These are phyloP conservation scores for Cystoisospora suis DNA, from an alignment of 169 alveolate species.

Conservation along the genomic window DNA sequence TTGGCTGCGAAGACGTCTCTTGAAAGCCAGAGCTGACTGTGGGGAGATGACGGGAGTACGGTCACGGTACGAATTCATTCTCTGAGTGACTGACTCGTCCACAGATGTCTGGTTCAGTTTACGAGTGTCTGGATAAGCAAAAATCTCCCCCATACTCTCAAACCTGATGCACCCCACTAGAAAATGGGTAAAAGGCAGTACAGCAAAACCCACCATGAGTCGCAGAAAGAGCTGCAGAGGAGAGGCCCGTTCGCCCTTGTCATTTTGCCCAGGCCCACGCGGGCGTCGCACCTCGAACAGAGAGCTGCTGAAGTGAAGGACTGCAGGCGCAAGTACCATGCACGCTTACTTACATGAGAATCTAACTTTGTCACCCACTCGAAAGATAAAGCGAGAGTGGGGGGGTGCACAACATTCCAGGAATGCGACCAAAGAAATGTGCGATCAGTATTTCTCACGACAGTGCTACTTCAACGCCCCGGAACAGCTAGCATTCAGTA, in stretches of 20 bases:
- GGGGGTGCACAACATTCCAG: not conserved
- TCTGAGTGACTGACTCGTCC: too few relatives aligned
- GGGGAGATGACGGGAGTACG: too few relatives aligned
- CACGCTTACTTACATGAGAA: too few relatives aligned
- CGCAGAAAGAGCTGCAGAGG: conserved; percentile 10
- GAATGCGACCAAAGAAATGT: not conserved
- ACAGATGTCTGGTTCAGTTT: too few relatives aligned
- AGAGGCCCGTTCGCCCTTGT: not conserved
- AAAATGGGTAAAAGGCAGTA: not conserved
- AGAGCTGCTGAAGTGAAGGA: conserved; percentile 16
- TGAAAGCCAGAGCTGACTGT: too few relatives aligned
- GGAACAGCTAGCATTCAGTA: not conserved
- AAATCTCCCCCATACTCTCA: too few relatives aligned
- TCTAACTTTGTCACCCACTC: too few relatives aligned
- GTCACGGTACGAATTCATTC: too few relatives aligned
- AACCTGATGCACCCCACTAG: too few relatives aligned
- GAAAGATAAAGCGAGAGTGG: not conserved
- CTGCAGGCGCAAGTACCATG: too few relatives aligned
- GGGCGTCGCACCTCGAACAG: conserved; percentile 22
- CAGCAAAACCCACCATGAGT: not conserved
- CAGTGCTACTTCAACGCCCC: not conserved
- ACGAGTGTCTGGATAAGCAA: too few relatives aligned
- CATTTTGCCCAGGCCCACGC: not conserved
- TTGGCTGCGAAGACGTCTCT: too few relatives aligned
- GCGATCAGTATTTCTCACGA: not conserved